These are phyloP conservation scores for Scenedesmus sp. DNA, from an alignment of 163 green algal genomes.

Conservation along the genomic window DNA sequence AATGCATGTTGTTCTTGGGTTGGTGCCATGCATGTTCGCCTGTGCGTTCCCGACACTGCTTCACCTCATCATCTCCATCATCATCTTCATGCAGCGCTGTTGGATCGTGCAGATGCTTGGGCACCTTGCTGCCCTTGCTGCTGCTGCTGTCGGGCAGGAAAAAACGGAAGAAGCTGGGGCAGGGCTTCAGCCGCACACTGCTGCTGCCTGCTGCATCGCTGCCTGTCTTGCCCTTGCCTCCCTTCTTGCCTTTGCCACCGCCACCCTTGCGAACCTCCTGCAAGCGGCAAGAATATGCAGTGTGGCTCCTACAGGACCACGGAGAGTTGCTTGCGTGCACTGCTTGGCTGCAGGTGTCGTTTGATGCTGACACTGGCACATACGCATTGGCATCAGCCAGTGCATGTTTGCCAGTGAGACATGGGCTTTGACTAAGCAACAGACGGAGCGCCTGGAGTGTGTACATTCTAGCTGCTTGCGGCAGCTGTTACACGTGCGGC, in stretches of 20 bases:
- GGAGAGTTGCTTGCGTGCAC: background rate
- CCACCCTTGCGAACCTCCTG: slow-evolving; percentile 16
- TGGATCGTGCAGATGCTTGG: slow-evolving; percentile 27
- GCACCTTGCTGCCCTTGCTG: background rate
- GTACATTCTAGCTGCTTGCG: too few species aligned
- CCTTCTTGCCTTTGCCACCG: slow-evolving; percentile 28
- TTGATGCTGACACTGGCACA: too few species aligned
- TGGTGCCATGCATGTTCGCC: background rate
- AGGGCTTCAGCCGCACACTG: slow-evolving; percentile 33
- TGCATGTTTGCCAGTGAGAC: too few species aligned
- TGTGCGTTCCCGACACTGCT: background rate
- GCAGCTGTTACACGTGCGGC: too few species aligned
- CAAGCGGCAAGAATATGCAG: background rate
- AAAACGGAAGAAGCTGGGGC: slow-evolving; percentile 44
- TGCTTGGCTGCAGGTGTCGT: background rate
- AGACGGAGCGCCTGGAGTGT: too few species aligned
- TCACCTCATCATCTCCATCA: slow-evolving; percentile 25
- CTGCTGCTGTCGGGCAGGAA: slow-evolving; percentile 41
- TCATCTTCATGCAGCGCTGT: slow-evolving; percentile 7
- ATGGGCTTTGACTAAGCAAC: too few species aligned
- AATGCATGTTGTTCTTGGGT: background rate
- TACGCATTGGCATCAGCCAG: background rate
- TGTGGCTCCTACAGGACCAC: background rate
- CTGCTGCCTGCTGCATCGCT: slow-evolving; percentile 20
- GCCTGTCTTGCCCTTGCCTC: background rate